Conservation (phyloP, 2,329 filamentous ascomycete genomes). For the Gyromitra esculenta region DNA sequence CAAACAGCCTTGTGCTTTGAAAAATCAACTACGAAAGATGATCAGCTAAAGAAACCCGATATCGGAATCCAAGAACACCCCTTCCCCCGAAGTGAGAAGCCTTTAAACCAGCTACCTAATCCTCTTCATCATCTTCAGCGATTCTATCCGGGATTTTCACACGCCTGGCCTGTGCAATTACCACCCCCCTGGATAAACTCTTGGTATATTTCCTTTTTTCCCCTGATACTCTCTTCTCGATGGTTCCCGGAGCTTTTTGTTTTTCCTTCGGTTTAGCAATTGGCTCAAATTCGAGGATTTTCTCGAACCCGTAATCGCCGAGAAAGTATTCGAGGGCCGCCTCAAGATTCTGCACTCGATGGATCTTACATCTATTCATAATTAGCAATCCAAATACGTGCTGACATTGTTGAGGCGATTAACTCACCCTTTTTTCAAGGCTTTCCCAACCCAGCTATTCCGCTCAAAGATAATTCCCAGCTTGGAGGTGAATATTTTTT, state of each 20-base stretch:
- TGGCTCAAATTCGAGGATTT: background rate
- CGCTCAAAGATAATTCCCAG: constrained; percentile 25
- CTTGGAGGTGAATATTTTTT: constrained; percentile 7
- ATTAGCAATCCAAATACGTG: background rate
- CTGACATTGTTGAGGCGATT: background rate
- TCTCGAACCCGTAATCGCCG: constrained; percentile 23
- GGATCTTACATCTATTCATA: constrained; percentile 7
- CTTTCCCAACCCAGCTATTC: constrained; percentile 9
- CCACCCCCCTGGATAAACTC: constrained; percentile 12
- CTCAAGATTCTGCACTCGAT: background rate
- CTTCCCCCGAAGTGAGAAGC: background rate
- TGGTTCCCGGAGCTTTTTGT: background rate
- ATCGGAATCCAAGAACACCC: background rate
- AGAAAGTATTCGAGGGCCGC: constrained; percentile 9
- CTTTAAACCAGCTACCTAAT: background rate
- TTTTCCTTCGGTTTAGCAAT: background rate
- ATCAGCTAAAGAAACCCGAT: too few species aligned
- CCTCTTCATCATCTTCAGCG: background rate
- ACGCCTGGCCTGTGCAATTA: constrained; percentile 1
- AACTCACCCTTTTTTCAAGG: constrained; percentile 28
- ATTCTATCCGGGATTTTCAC: background rate
- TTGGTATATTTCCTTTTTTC: background rate
- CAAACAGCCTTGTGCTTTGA: too few species aligned
- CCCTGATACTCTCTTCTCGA: background rate
- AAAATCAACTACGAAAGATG: too few species aligned